Percentiles rank a stretch among this genome's conserved stretches.
Evolutionary conservation across 2,329 filamentous ascomycete genomes (phyloP).

Genomic region (Metarhizium rileyi): DNA sequence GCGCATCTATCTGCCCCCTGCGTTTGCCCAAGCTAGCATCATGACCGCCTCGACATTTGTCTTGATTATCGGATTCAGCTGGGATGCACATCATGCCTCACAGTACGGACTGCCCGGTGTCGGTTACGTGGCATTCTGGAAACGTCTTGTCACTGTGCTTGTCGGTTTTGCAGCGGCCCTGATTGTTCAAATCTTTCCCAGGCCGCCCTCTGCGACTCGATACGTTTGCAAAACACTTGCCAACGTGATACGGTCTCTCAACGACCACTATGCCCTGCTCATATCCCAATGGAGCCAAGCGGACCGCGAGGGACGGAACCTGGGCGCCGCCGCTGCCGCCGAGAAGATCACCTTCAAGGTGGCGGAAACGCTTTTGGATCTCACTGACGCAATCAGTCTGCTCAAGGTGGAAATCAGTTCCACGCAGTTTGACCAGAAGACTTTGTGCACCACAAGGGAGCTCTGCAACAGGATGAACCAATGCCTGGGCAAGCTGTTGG

Average conservation of each 20-base stretch:
- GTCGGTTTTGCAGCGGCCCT: constrained; percentile 32
- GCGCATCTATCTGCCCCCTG: constrained; percentile 23
- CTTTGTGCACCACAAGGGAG: constrained; percentile 19
- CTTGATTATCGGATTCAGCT: constrained; percentile 38
- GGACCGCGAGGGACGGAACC: constrained; percentile 14
- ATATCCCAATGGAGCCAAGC: constrained; percentile 33
- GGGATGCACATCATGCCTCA: constrained; percentile 29
- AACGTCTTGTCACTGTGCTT: constrained; percentile 32
- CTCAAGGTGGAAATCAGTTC: constrained; percentile 22
- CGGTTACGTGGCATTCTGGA: constrained; percentile 40
- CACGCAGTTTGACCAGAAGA: constrained; percentile 20
- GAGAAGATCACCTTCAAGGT: constrained; percentile 21
- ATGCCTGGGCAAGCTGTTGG: constrained; percentile 20
- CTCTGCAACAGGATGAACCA: constrained; percentile 25
- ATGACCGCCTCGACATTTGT: constrained; percentile 28
- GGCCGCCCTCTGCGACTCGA: constrained; percentile 33
- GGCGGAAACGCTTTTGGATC: constrained; percentile 16
- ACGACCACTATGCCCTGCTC: constrained; percentile 39
- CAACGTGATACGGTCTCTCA: constrained; percentile 29
- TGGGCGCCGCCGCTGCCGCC: constrained; percentile 19
- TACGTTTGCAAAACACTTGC: constrained; percentile 36
- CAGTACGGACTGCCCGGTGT: constrained; percentile 35
- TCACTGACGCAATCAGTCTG: constrained; percentile 17
- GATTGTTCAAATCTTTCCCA: constrained; percentile 36
- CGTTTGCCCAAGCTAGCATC: constrained; percentile 19